A percentile compares a stretch with the other conserved stretches of the same genome.
Evolutionary conservation across 2,329 filamentous ascomycete species (phyloP).

Genomic region (Ophiostoma piceae): DNA sequence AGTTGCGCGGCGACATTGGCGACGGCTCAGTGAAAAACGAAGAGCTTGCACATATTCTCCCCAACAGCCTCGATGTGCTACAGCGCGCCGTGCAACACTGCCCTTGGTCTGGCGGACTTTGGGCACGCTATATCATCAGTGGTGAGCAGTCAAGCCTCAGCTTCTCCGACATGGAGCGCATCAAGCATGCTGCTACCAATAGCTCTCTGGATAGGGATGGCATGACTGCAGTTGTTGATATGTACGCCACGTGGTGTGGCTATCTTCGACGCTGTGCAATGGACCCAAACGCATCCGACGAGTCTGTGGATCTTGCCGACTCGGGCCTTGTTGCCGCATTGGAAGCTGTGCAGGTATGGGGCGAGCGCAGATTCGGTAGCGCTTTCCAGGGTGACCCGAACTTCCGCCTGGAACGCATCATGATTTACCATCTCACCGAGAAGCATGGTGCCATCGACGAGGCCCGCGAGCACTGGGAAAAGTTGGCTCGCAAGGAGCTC

Average conservation of each 20-base stretch:
- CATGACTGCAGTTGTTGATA: conserved; percentile 81
- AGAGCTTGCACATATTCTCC: conserved; percentile 38
- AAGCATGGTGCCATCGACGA: conserved; percentile 71
- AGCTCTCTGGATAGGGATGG: conserved; percentile 80
- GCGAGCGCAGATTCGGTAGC: conserved; percentile 66
- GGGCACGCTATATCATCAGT: conserved; percentile 81
- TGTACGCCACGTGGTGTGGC: conserved; percentile 91
- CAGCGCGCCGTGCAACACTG: conserved; percentile 83
- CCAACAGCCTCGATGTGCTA: conserved; percentile 61
- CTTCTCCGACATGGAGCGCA: conserved; percentile 76
- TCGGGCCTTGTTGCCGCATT: conserved; percentile 81
- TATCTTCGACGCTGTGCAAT: conserved; percentile 85
- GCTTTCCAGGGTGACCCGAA: conserved; percentile 80
- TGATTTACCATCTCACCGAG: conserved; percentile 86
- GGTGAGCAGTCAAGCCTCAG: conserved; percentile 72
- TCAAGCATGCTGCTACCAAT: conserved; percentile 88
- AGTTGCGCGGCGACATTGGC: conserved; percentile 37
- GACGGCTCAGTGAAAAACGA: conserved; percentile 36
- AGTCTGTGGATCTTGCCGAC: conserved; percentile 83
- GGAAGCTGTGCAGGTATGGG: conserved; percentile 77
- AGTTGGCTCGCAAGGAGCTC: conserved; percentile 57
- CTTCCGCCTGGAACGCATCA: conserved; percentile 83
- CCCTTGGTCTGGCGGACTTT: conserved; percentile 85
- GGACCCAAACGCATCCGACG: conserved; percentile 64
- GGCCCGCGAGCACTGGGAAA: conserved; percentile 72